Conservation (phyloP, 1,284 basidiomycete genomes). For the Malassezia arunalokei region DNA sequence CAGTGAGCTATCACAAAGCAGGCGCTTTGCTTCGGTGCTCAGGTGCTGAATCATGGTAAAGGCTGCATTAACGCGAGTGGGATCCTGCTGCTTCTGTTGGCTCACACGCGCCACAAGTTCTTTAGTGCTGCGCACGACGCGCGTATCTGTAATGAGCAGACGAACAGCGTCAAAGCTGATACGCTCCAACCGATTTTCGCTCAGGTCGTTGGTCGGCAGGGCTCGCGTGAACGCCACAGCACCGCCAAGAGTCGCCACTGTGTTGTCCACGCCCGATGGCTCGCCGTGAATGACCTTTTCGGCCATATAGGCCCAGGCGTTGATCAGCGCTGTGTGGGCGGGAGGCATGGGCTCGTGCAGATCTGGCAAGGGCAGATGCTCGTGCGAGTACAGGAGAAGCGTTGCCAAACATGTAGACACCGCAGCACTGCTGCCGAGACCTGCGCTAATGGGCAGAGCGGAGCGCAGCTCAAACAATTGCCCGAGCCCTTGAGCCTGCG, state of each 20-base stretch:
- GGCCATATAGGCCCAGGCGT: slow-evolving; percentile 82
- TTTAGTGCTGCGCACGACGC: slow-evolving; percentile 85
- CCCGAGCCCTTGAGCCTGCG: slow-evolving; percentile 53
- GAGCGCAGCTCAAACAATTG: slow-evolving; percentile 74
- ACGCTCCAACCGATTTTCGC: slow-evolving; percentile 62
- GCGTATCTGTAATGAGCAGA: slow-evolving; percentile 85
- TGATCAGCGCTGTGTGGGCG: slow-evolving; percentile 61
- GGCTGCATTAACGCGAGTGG: slow-evolving; percentile 36
- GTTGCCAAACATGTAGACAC: slow-evolving; percentile 78
- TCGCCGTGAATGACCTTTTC: slow-evolving; percentile 97
- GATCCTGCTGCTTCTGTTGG: slow-evolving; percentile 58
- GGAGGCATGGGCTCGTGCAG: slow-evolving; percentile 3
- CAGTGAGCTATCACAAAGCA: slow-evolving; percentile 16
- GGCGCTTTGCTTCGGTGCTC: slow-evolving; percentile 24
- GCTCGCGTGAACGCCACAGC: slow-evolving; percentile 79
- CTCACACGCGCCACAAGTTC: slow-evolving; percentile 79
- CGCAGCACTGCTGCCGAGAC: slow-evolving; percentile 90
- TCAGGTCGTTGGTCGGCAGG: slow-evolving; percentile 53
- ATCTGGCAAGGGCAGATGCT: slow-evolving; percentile 51
- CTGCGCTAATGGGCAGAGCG: slow-evolving; percentile 95
- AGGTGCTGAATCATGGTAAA: slow-evolving; percentile 24
- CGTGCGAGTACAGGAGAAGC: slow-evolving; percentile 55
- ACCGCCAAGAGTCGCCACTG: slow-evolving; percentile 82
- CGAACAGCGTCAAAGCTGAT: slow-evolving; percentile 58
- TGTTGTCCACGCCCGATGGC: slow-evolving; percentile 94